phyloP scores from a whole-genome alignment of 140 eudicot genomes.

The Oenanthe javanica region DNA sequence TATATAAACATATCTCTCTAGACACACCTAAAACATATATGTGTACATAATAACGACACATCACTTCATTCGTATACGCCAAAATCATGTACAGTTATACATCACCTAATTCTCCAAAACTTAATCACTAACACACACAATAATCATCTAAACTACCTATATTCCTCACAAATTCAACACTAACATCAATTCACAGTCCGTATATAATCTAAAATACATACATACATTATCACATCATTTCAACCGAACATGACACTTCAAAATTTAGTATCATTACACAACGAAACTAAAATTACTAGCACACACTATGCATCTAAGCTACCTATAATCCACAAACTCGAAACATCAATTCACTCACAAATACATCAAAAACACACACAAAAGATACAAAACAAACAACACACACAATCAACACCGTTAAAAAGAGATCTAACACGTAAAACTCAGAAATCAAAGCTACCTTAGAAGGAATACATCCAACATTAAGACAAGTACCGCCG shows the following conservation, averaged over 20 bases:
- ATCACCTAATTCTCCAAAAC: neutral
- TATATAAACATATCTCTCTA: neutral
- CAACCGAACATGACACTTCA: neutral
- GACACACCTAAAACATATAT: neutral
- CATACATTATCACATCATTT: neutral
- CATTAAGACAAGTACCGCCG: constrained; percentile 89
- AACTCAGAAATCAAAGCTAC: constrained; percentile 19
- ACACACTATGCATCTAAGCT: neutral
- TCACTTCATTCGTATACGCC: neutral
- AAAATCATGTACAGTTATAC: neutral
- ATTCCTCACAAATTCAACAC: too few relatives aligned
- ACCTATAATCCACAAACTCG: neutral
- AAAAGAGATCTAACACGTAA: neutral
- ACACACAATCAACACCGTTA: neutral
- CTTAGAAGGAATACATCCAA: constrained; percentile 76
- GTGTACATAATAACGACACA: neutral
- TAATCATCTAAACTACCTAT: too few relatives aligned
- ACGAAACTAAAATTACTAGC: neutral
- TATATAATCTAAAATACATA: neutral
- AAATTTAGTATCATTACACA: neutral
- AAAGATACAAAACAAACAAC: neutral
- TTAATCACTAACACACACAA: neutral
- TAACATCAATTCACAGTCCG: too few relatives aligned
- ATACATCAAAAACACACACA: neutral
- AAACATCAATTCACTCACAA: neutral